Percentiles rank a stretch among this genome's conserved stretches.
Evolutionary conservation across 768 basidiomycete genomes (phyloP).

Genomic region (Royoungia palumana): DNA sequence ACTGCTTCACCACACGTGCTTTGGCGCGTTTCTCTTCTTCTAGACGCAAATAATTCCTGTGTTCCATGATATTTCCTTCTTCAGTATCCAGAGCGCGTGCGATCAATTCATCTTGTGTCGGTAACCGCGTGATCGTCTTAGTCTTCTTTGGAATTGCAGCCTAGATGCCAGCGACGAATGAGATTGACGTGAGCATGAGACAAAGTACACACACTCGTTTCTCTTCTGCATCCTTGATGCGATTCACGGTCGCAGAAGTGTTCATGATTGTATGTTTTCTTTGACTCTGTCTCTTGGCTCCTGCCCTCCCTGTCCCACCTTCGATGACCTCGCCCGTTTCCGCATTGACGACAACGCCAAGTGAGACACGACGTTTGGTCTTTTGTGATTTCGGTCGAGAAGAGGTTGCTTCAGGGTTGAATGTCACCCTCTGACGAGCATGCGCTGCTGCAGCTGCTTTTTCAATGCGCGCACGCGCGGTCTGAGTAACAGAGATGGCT

Average conservation of each 20-base stretch:
- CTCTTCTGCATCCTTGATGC: conserved; percentile 62
- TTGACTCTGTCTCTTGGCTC: conserved; percentile 51
- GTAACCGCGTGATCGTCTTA: conserved; percentile 48
- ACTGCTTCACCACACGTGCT: conserved; percentile 54
- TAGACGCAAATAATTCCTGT: conserved; percentile 70
- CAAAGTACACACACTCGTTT: conserved; percentile 46
- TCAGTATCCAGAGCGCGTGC: conserved; percentile 82
- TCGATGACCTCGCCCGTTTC: conserved; percentile 59
- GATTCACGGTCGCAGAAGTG: conserved; percentile 60
- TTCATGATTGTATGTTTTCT: conserved; percentile 69
- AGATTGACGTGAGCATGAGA: not conserved
- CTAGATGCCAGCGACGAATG: conserved; percentile 31
- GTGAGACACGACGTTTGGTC: conserved; percentile 48
- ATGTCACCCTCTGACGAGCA: conserved; percentile 61
- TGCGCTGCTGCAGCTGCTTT: conserved; percentile 65
- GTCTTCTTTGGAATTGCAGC: conserved; percentile 59
- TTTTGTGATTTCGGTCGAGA: conserved; percentile 30
- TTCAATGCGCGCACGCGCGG: conserved; percentile 53
- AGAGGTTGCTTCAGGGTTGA: conserved; percentile 51
- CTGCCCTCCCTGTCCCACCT: conserved; percentile 16
- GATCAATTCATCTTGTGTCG: conserved; percentile 83
- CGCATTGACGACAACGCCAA: conserved; percentile 53
- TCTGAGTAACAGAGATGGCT: conserved; percentile 33
- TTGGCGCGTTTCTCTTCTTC: conserved; percentile 83
- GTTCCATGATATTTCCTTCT: conserved; percentile 77